These are phyloP conservation scores for Penicillium simplicissimum DNA, from an alignment of 495 filamentous ascomycete species.

Conservation along the genomic window DNA sequence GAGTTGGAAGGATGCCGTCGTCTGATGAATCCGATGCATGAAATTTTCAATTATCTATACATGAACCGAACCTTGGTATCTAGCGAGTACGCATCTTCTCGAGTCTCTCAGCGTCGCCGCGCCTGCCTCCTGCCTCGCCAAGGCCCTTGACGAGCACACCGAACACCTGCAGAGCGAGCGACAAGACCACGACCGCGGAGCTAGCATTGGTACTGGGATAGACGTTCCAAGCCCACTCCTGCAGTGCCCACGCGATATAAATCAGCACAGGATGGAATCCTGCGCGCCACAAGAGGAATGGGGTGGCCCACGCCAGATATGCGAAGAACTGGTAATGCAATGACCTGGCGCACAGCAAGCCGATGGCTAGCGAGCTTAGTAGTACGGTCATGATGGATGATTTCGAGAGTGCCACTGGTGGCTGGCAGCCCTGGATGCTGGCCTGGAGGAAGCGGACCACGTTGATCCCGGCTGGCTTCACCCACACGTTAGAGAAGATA, in stretches of 20 bases:
- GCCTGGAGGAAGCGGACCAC: constrained; percentile 52
- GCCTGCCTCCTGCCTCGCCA: constrained; percentile 20
- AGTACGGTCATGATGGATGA: constrained; percentile 76
- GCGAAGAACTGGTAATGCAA: constrained; percentile 98
- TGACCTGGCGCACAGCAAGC: constrained; percentile 85
- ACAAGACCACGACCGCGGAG: constrained; percentile 73
- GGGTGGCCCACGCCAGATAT: constrained; percentile 88
- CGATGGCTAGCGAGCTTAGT: constrained; percentile 77
- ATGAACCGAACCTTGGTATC: constrained; percentile 11
- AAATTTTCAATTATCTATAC: neutral
- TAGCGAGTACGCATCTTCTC: constrained; percentile 28
- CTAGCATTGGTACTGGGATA: constrained; percentile 87
- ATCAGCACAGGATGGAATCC: constrained; percentile 72
- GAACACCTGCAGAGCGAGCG: constrained; percentile 64
- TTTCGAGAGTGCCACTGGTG: constrained; percentile 62
- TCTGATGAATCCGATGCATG: constrained; percentile 57
- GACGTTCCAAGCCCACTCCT: constrained; percentile 97
- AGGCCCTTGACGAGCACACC: constrained; percentile 33
- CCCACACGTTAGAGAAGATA: constrained; percentile 62
- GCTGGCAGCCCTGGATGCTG: constrained; percentile 53
- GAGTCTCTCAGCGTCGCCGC: constrained; percentile 10
- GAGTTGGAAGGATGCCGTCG: constrained; percentile 78
- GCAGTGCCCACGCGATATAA: constrained; percentile 72
- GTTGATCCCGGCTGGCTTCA: constrained; percentile 49
- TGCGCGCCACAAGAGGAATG: constrained; percentile 85